Evolutionary conservation across 2,329 filamentous ascomycete genomes (phyloP).

Genomic region (Fusarium acutatum): DNA sequence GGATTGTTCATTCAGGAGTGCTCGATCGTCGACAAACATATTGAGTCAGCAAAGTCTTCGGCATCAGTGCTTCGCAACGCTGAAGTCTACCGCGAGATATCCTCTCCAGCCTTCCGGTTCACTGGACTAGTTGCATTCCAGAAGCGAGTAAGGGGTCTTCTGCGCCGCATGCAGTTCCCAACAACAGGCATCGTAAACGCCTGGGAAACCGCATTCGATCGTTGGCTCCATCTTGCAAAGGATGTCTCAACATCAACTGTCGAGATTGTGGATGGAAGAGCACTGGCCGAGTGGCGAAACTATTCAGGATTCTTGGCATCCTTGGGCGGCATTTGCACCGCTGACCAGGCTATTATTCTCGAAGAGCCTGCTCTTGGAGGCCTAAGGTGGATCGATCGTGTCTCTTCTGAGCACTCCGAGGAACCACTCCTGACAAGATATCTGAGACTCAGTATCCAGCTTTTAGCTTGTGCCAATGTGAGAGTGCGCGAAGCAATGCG

Average conservation of each 20-base stretch:
- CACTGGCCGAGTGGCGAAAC: conserved; percentile 72
- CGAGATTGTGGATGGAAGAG: conserved; percentile 63
- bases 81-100: conserved; percentile 68
- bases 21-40: conserved; percentile 60
- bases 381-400: conserved; percentile 71
- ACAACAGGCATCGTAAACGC: conserved; percentile 73
- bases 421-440: conserved; percentile 69
- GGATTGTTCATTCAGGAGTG: conserved; percentile 70
- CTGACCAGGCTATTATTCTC: conserved; percentile 63
- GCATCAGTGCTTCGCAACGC: conserved; percentile 66
- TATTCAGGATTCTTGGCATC: conserved; percentile 74
- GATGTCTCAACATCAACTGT: conserved; percentile 64
- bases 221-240: conserved; percentile 71
- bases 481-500: conserved; percentile 72
- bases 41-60: conserved; percentile 59
- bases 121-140: conserved; percentile 76
- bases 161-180: conserved; percentile 68
- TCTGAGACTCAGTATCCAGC: conserved; percentile 69
- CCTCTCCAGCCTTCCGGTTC: conserved; percentile 70
- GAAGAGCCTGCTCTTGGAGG: conserved; percentile 67
- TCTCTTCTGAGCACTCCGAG: conserved; percentile 66
- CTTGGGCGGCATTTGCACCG: conserved; percentile 71
- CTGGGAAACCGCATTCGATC: conserved; percentile 72
- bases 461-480: conserved; percentile 70
- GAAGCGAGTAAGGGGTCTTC: conserved; percentile 67